Evolutionary conservation across 129 eudicot species (phyloP).

Genomic region (Dittrichia graveolens): DNA sequence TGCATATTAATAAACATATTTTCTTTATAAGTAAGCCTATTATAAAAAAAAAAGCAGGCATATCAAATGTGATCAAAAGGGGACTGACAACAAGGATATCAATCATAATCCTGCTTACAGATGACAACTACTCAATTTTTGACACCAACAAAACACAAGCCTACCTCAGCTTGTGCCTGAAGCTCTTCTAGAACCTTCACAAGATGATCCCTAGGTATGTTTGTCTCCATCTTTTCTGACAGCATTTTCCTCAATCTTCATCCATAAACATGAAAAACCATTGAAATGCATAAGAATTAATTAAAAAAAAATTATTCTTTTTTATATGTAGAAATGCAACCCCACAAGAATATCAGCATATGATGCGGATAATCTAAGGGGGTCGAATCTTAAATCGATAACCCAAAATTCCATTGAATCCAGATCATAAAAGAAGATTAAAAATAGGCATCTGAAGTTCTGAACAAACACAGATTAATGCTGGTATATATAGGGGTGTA

Average conservation of each 20-base stretch:
- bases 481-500: too few relatives aligned
- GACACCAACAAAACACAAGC: constrained; percentile 87
- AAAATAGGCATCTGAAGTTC: not conserved
- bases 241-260: constrained; percentile 76
- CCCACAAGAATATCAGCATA: too few relatives aligned
- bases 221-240: constrained; percentile 54
- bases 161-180: constrained; percentile 96
- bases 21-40: not conserved
- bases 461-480: not conserved
- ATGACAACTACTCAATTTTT: constrained; percentile 43
- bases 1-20: not conserved
- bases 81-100: not conserved
- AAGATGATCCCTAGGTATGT: constrained; percentile 62
- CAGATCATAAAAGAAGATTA: too few relatives aligned
- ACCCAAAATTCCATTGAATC: too few relatives aligned
- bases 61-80: constrained; percentile 2
- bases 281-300: not conserved
- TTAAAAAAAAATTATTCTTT: too few relatives aligned
- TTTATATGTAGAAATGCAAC: too few relatives aligned
- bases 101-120: not conserved
- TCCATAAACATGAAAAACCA: constrained; percentile 21
- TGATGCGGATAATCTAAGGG: too few relatives aligned
- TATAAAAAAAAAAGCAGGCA: not conserved
- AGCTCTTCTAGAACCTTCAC: constrained; percentile 81
- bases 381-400: too few relatives aligned